phyloP scores from a whole-genome alignment of 2,329 filamentous ascomycete species.

The Drechslerella dactyloides region DNA sequence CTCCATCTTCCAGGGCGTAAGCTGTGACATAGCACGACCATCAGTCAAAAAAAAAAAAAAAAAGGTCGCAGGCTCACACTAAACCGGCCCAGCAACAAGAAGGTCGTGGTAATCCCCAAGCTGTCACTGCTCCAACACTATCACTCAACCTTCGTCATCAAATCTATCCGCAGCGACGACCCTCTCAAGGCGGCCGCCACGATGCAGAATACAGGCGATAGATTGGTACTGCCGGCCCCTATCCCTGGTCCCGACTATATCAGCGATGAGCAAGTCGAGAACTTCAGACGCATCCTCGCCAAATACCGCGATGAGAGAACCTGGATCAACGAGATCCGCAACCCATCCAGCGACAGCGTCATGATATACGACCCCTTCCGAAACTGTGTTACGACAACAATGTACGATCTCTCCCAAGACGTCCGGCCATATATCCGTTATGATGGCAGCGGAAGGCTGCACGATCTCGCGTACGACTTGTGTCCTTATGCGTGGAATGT shows the following conservation, averaged over 20 bases:
- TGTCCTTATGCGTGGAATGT: constrained; percentile 11
- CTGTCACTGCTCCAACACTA: too few species aligned
- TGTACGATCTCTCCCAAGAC: neutral
- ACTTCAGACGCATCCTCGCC: neutral
- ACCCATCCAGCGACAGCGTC: neutral
- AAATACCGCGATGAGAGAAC: neutral
- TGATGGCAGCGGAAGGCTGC: neutral
- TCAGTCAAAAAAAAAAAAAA: too few species aligned
- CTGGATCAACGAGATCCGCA: neutral
- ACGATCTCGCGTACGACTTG: neutral
- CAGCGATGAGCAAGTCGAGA: neutral
- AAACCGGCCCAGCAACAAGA: too few species aligned
- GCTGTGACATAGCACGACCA: too few species aligned
- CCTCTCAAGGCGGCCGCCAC: too few species aligned
- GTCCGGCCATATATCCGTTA: neutral
- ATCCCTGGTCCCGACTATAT: neutral
- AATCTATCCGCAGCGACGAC: too few species aligned
- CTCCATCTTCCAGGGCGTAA: too few species aligned
- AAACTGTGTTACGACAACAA: neutral
- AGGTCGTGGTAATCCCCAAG: too few species aligned
- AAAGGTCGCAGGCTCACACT: too few species aligned
- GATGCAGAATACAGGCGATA: too few species aligned
- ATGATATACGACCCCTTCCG: neutral
- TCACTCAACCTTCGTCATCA: too few species aligned
- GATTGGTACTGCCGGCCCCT: too few species aligned